Base-by-base conservation (phyloP, 1,139 yeast genomes). In the Nakaseomyces nivariensis region DNA sequence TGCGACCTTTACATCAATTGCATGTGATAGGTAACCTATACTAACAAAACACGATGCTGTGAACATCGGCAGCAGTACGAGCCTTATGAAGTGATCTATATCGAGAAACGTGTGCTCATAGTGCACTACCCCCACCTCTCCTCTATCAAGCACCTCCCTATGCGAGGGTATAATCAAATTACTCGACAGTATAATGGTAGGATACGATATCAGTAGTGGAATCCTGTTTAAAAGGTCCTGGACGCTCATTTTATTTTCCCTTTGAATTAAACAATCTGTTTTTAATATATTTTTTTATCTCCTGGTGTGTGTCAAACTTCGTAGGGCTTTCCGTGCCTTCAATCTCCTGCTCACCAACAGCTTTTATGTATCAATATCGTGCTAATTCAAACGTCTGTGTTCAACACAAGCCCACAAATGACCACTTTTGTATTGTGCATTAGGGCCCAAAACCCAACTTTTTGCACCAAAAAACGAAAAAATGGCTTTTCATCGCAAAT, bases 141-240 rank as follows among this genome's bases (percentile, higher is more conserved):
- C 43, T 5, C 17, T n/a, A n/a, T 38, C 25, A 37, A 48, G 3
- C 34, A 46, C 47, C 26, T 51, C 56, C 25, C 50, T 50, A 29
- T 48, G 51, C 11, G 56, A 52, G 41, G 61, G 54, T 49, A 61
- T 52, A 32, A 67, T 61, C 47, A 67, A 54, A 47, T 58, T 63
- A 38, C 66, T 61, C 9, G 72, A 62, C 29, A 69, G 53, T 8
- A 70, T 54, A 10, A 66, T 55, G 0, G 72, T 68, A 8, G 73
- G 72, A 50, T 60, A 68, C 9, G 72, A 67, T 33, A 70, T 59
- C 9, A 68, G 52, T 37, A 69, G 46, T 3, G 73, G 73, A 3
- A 69, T 59, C 26, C 60, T 59, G 22, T 68, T 63, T 17, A 67
- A 49, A 4, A 52, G 49, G 34, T 52, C 53, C 45, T 58, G 58